These are phyloP conservation scores for Trypethelium eluteriae DNA, from an alignment of 495 filamentous ascomycete genomes.

Conservation along the genomic window DNA sequence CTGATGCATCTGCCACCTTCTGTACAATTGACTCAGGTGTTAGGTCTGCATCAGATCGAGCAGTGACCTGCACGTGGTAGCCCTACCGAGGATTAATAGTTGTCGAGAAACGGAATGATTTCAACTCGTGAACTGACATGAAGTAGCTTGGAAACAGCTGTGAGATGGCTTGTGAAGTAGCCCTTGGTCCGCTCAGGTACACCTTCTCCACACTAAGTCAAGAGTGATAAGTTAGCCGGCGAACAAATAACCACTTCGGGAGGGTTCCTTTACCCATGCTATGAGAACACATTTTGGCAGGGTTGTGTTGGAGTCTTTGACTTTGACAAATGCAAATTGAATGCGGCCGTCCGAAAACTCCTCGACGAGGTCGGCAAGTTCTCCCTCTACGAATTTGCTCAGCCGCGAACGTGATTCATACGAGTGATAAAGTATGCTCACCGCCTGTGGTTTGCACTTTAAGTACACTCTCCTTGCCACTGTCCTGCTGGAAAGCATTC, in stretches of 20 bases:
- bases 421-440: slow-evolving; percentile 30
- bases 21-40: slow-evolving; percentile 79
- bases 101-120: slow-evolving; percentile 12
- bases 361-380: slow-evolving; percentile 88
- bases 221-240: slow-evolving; percentile 4
- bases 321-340: slow-evolving; percentile 93
- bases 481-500: slow-evolving; percentile 80
- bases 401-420: slow-evolving; percentile 12
- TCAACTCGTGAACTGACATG: slow-evolving; percentile 48
- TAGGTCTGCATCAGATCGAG: slow-evolving; percentile 81
- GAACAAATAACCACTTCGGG: background rate
- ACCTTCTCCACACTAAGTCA: slow-evolving; percentile 71
- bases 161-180: slow-evolving; percentile 91
- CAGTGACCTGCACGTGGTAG: slow-evolving; percentile 95
- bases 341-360: slow-evolving; percentile 95
- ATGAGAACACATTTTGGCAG: slow-evolving; percentile 90
- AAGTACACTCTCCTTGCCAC: slow-evolving; percentile 83
- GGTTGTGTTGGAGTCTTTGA: slow-evolving; percentile 87
- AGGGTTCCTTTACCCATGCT: slow-evolving; percentile 55
- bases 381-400: slow-evolving; percentile 58
- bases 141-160: slow-evolving; percentile 79
- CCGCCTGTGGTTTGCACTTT: slow-evolving; percentile 90
- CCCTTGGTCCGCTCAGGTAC: slow-evolving; percentile 98
- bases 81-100: slow-evolving; percentile 46
- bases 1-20: slow-evolving; percentile 93